Evolutionary conservation across 208 protist genomes (phyloP).

Genomic region (Vickermania spadyakhi): DNA sequence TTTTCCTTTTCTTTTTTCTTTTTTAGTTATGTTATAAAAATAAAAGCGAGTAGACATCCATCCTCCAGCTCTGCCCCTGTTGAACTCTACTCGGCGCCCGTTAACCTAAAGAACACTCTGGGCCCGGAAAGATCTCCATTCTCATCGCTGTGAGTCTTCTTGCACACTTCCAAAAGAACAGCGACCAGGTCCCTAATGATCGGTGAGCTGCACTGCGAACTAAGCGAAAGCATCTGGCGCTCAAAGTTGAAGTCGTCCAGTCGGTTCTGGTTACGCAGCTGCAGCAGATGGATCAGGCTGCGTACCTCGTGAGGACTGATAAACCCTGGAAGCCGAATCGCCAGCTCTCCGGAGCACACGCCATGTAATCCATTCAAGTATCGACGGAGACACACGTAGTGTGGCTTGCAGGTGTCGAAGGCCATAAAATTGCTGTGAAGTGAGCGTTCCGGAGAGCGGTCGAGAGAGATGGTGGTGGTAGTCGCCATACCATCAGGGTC

Average conservation of each 20-base stretch:
- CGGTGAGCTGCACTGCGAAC: slow-evolving; percentile 21
- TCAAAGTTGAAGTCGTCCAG: slow-evolving; percentile 26
- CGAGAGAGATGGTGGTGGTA: slow-evolving; percentile 30
- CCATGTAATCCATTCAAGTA: slow-evolving; percentile 40
- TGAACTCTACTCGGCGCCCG: background rate
- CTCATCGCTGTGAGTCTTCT: slow-evolving; percentile 3
- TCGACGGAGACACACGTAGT: slow-evolving; percentile 49
- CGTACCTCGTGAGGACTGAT: slow-evolving; percentile 30
- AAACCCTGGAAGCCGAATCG: slow-evolving; percentile 42
- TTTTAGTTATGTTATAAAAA: too few species aligned
- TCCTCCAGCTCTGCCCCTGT: too few species aligned
- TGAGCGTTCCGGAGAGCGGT: slow-evolving; percentile 45
- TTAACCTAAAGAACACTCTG: background rate
- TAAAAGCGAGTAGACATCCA: too few species aligned
- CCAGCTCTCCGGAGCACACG: slow-evolving; percentile 32
- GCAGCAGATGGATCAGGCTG: slow-evolving; percentile 28
- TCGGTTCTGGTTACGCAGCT: slow-evolving; percentile 2
- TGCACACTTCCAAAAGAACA: slow-evolving; percentile 23
- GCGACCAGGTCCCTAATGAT: slow-evolving; percentile 42
- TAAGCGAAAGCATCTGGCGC: slow-evolving; percentile 29
- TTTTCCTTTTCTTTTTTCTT: too few species aligned
- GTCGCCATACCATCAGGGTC: slow-evolving; percentile 25
- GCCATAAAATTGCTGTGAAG: slow-evolving; percentile 33
- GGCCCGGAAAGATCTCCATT: background rate
- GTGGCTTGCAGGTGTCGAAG: slow-evolving; percentile 40